Base-by-base conservation (phyloP, 306 rosid species). In the barrel medic (Medicago truncatula) region DNA sequence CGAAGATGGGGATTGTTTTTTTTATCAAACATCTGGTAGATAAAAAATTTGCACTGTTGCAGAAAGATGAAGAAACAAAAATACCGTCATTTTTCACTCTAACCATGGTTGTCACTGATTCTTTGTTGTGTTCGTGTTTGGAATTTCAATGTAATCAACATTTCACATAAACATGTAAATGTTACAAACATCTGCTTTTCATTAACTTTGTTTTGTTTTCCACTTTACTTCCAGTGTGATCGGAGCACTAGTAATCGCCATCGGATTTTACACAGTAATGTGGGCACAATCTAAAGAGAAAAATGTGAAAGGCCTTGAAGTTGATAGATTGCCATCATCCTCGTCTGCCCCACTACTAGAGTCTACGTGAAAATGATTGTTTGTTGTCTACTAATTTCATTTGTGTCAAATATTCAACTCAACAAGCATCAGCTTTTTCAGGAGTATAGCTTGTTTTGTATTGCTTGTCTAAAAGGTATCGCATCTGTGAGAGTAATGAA, bases 221-320 rank as follows among this genome's bases (percentile, higher is more conserved):
- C 54, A 34, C 34, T 21, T 7, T n/a, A 16, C 38, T 67, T 75
- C 68, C 79, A 88, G 91, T 69, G 40, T 84, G 7, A 67, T 84
- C 41, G 90, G 91, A 23, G 87, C 91, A 44, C n/a, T 79, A 21
- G 70, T 82, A 20, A 84, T 88, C 34, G 83, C 80, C 9, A 43
- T 70, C 16, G 92, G 94, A 47, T 85, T 91, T 72, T 84, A 89
- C 75, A 74, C 85, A 34, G 90, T 89, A n/a, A 7, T 84, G 53
- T 89, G 92, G 97, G 87, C 91, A 25, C 89, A 89, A 77, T 80
- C 86, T 20, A 79, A 58, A 70, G 86, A 86, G 74, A 76, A 66
- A 61, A 67, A 46, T 17, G 74, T 8, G 6, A 61, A 64, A 14
- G 50, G 44, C 71, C 53, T 28, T 25, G 66, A 70, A 78, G 81